These are phyloP conservation scores for Globisporangium cystogenes DNA, from an alignment of 352 stramenopile species.

Conservation along the genomic window DNA sequence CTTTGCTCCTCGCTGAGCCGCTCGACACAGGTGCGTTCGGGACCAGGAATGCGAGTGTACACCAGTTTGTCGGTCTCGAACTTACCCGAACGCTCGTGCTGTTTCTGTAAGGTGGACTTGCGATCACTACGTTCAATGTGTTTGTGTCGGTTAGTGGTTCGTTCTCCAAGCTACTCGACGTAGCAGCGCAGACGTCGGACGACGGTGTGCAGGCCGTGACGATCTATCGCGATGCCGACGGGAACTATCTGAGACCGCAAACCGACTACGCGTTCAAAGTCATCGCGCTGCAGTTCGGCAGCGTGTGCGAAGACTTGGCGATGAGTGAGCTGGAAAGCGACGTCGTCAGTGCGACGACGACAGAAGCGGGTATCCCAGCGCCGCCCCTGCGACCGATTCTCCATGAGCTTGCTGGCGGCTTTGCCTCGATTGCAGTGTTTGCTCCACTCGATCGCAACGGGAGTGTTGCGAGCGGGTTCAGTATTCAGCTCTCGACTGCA, in stretches of 20 bases:
- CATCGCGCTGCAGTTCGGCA: constrained; percentile 32
- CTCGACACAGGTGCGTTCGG: constrained; percentile 33
- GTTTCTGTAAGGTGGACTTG: constrained; percentile 17
- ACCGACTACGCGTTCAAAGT: constrained; percentile 40
- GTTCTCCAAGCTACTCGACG: constrained; percentile 23
- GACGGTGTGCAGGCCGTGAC: constrained; percentile 10
- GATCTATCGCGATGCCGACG: constrained; percentile 16
- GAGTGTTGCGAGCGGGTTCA: constrained; percentile 10
- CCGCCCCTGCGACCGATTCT: constrained; percentile 18
- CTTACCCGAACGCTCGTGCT: background rate
- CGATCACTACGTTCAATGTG: constrained; percentile 26
- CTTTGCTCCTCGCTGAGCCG: constrained; percentile 21
- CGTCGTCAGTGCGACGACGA: constrained; percentile 18
- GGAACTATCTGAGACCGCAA: constrained; percentile 8
- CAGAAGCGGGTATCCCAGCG: constrained; percentile 16
- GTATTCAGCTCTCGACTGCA: background rate
- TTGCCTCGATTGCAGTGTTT: constrained; percentile 11
- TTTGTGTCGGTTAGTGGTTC: constrained; percentile 12
- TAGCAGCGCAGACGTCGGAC: constrained; percentile 11
- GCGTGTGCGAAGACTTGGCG: constrained; percentile 28
- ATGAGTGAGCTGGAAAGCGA: constrained; percentile 25
- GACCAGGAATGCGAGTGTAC: background rate
- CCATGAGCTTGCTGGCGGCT: constrained; percentile 14
- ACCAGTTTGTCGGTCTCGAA: too few species aligned
- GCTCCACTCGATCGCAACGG: constrained; percentile 32